phyloP scores from a whole-genome alignment of 306 rosid genomes.

The Vicia faba region DNA sequence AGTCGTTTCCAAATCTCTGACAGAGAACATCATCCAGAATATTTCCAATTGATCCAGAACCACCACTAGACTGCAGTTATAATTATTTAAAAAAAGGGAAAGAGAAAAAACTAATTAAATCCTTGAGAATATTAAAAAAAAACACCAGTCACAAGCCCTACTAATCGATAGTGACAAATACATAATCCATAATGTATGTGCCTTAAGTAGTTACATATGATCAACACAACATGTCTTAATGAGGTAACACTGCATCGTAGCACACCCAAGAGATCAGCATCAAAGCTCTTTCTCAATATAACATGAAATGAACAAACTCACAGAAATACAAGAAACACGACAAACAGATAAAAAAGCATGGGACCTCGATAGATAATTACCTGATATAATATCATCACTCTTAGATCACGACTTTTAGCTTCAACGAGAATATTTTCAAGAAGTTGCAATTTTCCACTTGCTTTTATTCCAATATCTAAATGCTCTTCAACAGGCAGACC shows the following conservation, averaged over 20 bases:
- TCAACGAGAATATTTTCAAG: conserved; percentile 50
- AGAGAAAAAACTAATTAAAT: conserved; percentile 30
- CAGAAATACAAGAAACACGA: conserved; percentile 13
- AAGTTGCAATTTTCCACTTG: conserved; percentile 48
- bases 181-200: background rate
- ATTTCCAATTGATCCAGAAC: conserved; percentile 67
- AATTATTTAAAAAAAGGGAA: background rate
- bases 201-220: background rate
- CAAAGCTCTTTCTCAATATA: conserved; percentile 23
- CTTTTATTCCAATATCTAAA: conserved; percentile 44
- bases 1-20: conserved; percentile 62
- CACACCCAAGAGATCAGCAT: conserved; percentile 22
- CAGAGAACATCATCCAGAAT: conserved; percentile 73
- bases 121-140: conserved; percentile 20
- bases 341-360: background rate
- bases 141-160: background rate
- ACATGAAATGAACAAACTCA: conserved; percentile 22
- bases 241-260: conserved; percentile 13
- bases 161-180: background rate
- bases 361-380: conserved; percentile 28
- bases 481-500: conserved; percentile 44
- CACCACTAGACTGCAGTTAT: conserved; percentile 54
- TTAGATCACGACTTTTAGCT: conserved; percentile 39
- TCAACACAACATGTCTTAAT: conserved; percentile 2
- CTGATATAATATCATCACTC: conserved; percentile 49